Conservation (phyloP, 805 yeast genomes). For the Saturnispora sekii region DNA sequence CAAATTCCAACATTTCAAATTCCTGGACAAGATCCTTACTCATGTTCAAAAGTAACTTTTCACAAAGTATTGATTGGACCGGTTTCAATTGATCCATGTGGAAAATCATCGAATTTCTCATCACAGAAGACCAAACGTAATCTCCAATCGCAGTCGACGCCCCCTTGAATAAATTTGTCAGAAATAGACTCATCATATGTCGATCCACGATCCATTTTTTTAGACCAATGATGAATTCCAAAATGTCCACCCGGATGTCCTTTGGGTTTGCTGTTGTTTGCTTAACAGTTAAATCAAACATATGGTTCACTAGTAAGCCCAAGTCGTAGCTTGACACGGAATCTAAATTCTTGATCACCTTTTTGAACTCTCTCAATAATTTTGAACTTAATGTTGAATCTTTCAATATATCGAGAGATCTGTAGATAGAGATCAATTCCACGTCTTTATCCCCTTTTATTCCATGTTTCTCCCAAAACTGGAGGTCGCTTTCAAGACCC, state of each 20-base stretch:
- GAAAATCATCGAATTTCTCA: background rate
- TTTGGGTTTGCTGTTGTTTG: background rate
- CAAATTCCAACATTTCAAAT: background rate
- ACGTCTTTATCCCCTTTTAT: background rate
- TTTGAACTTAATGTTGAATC: background rate
- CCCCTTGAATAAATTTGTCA: background rate
- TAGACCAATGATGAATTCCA: background rate
- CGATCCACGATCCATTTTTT: background rate
- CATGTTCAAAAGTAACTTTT: background rate
- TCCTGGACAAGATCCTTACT: background rate
- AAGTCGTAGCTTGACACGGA: background rate
- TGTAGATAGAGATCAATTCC: background rate
- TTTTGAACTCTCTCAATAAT: background rate
- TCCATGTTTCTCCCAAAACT: constrained; percentile 2
- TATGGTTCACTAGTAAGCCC: background rate
- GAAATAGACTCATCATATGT: background rate
- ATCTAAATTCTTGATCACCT: no score
- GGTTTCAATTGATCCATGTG: background rate
- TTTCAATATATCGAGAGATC: background rate
- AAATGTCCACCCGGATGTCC: background rate
- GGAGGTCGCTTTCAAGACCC: background rate
- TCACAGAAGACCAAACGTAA: background rate
- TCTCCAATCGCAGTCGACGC: background rate
- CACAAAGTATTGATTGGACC: background rate
- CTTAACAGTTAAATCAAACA: background rate